Evolutionary conservation across 148 eudicot species (phyloP).

Genomic region (Salicornia ramosissima): DNA sequence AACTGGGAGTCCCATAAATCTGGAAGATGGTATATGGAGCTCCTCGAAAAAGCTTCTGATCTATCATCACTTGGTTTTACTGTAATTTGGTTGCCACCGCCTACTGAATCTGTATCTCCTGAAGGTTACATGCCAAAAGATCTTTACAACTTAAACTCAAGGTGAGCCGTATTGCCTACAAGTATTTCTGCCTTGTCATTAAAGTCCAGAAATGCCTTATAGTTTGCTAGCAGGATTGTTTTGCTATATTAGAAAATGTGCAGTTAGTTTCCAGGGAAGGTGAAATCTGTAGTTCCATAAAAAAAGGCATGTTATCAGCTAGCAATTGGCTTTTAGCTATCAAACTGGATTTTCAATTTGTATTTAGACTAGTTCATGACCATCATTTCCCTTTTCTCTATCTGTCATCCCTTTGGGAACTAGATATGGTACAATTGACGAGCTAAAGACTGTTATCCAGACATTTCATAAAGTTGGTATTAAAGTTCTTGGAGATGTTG

Average conservation of each 20-base stretch:
- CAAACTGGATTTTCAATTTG: background rate
- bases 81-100: conserved; percentile 92
- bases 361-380: conserved; percentile 1
- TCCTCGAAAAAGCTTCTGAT: conserved; percentile 55
- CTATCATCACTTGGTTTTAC: conserved; percentile 83
- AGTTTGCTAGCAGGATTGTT: too few species aligned
- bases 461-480: conserved; percentile 71
- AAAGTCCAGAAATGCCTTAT: too few species aligned
- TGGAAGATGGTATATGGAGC: conserved; percentile 85
- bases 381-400: conserved; percentile 2
- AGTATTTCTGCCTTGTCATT: background rate
- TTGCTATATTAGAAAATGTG: background rate
- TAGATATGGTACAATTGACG: conserved; percentile 84
- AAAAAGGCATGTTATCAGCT: background rate
- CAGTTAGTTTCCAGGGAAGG: background rate
- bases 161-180: conserved; percentile 36
- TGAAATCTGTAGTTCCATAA: too few species aligned
- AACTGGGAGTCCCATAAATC: conserved; percentile 98
- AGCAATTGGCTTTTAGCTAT: too few species aligned
- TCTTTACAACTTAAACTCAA: conserved; percentile 87
- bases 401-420: conserved; percentile 21
- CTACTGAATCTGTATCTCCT: conserved; percentile 94
- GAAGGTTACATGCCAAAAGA: conserved; percentile 99
- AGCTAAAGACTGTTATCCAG: conserved; percentile 68
- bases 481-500: conserved; percentile 90